A percentile compares a stretch with the other conserved stretches of the same genome.
phyloP scores from a whole-genome alignment of 257 asterid species.

The Nicotiana paniculata region DNA sequence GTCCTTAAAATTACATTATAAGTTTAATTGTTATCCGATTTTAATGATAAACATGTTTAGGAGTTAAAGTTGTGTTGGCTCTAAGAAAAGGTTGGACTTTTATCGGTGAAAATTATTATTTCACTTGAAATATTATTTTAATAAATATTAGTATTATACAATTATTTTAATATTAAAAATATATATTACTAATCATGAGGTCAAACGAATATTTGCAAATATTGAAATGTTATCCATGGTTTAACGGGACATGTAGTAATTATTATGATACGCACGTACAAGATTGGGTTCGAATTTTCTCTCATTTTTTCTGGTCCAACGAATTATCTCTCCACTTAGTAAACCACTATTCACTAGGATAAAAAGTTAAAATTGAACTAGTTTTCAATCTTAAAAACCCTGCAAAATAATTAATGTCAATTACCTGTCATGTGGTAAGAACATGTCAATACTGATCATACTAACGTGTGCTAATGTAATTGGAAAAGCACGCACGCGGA shows the following conservation, averaged over 20 bases:
- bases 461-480: neutral
- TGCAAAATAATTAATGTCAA: no score
- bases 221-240: no score
- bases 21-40: no score
- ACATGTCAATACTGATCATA: neutral
- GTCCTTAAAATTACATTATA: no score
- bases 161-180: neutral
- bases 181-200: neutral
- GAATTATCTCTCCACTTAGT: neutral
- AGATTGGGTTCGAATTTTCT: neutral
- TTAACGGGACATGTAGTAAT: no score
- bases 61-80: no score
- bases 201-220: neutral
- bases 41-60: no score
- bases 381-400: no score
- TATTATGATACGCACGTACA: no score
- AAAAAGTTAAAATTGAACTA: neutral
- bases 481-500: neutral
- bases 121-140: neutral
- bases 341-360: neutral
- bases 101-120: neutral
- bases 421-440: neutral
- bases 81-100: no score
- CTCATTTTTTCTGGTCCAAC: no score
- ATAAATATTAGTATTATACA: neutral